phyloP scores from a whole-genome alignment of 257 asterid species.

The Prunella vulgaris region DNA sequence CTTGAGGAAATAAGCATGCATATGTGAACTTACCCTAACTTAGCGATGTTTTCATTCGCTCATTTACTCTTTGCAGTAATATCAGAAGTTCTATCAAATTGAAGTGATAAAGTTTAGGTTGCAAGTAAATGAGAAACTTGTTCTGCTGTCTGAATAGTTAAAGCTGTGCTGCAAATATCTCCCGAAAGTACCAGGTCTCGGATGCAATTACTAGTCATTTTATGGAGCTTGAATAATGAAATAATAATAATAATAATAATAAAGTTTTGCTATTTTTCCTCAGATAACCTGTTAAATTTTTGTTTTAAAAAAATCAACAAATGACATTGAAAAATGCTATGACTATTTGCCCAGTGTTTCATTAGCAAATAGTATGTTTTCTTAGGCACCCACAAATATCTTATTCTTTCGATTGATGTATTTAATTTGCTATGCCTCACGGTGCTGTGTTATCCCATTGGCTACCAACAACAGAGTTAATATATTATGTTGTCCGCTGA shows the following conservation, averaged over 20 bases:
- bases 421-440: background rate
- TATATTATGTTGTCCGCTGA: background rate
- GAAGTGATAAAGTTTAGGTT: background rate
- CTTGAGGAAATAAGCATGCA: background rate
- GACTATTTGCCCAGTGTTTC: slow-evolving; percentile 9
- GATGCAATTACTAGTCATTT: background rate
- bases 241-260: no score
- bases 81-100: background rate
- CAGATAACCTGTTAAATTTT: background rate
- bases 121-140: background rate
- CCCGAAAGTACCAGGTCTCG: background rate
- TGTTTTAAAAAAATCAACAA: background rate
- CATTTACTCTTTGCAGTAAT: background rate
- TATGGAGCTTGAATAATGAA: background rate
- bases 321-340: background rate
- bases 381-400: background rate
- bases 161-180: background rate
- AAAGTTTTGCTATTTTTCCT: no score
- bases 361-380: background rate
- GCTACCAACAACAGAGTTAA: background rate
- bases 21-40: background rate
- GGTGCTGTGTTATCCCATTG: background rate
- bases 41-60: background rate
- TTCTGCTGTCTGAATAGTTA: background rate
- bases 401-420: background rate